Conservation (phyloP, 2,329 filamentous ascomycete genomes). For the Coniochaeta sp. region DNA sequence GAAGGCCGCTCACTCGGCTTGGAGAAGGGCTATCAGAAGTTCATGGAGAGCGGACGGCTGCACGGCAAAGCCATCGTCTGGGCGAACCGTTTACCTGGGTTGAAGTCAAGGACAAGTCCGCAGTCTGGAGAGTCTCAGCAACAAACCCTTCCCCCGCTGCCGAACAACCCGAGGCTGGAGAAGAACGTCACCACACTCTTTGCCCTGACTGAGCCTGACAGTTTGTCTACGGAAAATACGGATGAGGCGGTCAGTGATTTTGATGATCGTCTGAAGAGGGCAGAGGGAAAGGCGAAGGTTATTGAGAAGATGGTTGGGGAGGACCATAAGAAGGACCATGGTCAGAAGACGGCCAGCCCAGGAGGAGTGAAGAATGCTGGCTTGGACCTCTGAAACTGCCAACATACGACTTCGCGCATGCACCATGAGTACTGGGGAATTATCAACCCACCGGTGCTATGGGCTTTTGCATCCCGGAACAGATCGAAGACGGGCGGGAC, state of each 20-base stretch:
- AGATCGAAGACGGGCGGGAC: too few species aligned
- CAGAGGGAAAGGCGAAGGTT: slow-evolving; percentile 76
- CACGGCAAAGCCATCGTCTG: slow-evolving; percentile 78
- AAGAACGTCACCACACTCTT: slow-evolving; percentile 73
- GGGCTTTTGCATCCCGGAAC: too few species aligned
- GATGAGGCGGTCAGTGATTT: slow-evolving; percentile 89
- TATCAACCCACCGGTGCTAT: too few species aligned
- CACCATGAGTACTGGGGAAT: too few species aligned
- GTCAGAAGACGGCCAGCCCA: not conserved
- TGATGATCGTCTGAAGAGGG: slow-evolving; percentile 80
- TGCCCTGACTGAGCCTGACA: slow-evolving; percentile 71
- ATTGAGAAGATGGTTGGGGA: slow-evolving; percentile 63
- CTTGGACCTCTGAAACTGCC: not conserved
- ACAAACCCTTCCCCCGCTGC: slow-evolving; percentile 31
- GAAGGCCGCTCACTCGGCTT: slow-evolving; percentile 90
- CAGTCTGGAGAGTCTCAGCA: not conserved
- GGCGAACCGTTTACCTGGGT: slow-evolving; percentile 58
- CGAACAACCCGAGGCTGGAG: slow-evolving; percentile 57
- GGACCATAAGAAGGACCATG: slow-evolving; percentile 6
- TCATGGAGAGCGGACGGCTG: slow-evolving; percentile 69
- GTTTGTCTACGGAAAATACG: slow-evolving; percentile 71
- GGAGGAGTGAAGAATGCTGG: not conserved
- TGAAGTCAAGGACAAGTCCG: not conserved
- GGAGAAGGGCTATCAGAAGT: slow-evolving; percentile 91
- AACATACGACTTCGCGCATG: not conserved